Base-by-base conservation (phyloP, 2,329 filamentous ascomycete genomes). In the Arthroderma sp. region DNA sequence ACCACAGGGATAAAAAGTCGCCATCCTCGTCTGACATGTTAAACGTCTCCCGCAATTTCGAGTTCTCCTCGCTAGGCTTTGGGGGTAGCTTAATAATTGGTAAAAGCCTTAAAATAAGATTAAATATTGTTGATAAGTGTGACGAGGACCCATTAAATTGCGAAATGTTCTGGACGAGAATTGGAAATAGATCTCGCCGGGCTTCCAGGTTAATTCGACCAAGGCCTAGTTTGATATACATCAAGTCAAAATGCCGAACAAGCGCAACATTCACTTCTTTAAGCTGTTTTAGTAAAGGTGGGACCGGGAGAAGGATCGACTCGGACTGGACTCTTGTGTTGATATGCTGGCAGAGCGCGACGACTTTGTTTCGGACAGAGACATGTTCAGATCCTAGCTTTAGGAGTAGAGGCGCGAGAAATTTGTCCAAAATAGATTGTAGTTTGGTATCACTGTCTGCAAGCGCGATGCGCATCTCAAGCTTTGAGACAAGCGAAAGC, bases 161-260 rank as follows among this genome's bases (percentile, higher is more conserved):
- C 5, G 55, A 49, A 32, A 93, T 80, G 6, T 80, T 82, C 50
- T 74, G 70, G 10, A 88, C 65, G 6, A 87, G 64, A 2, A 77
- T 72, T 1, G 85, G 80, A n/a, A 95, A 63, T 4, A 94, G 67
- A 7, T 80, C 77, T 32, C 81, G 73, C 53, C 85, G 77, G 36
- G 89, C 82, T 43, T 65, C 61, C 7, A 72, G 61, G 2, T 72
- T 69, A 15, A 84, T 62, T 41, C 80, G 71, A 42, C 73, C 73
- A 38, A 85, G 70, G 34, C 89, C 91, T 58, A 94, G 85, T 57
- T 93, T 85, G 33, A 95, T 83, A 59, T 94, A 94, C 11, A 83
- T 73, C 36, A 96, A 69, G 63, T 96, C 88, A 54, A 95, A 83
- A 59, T 94, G 85, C 50, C 85, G 81, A 51, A 98, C 78, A 33